phyloP scores from a whole-genome alignment of 2,329 filamentous ascomycete genomes.

The Capronia coronata region DNA sequence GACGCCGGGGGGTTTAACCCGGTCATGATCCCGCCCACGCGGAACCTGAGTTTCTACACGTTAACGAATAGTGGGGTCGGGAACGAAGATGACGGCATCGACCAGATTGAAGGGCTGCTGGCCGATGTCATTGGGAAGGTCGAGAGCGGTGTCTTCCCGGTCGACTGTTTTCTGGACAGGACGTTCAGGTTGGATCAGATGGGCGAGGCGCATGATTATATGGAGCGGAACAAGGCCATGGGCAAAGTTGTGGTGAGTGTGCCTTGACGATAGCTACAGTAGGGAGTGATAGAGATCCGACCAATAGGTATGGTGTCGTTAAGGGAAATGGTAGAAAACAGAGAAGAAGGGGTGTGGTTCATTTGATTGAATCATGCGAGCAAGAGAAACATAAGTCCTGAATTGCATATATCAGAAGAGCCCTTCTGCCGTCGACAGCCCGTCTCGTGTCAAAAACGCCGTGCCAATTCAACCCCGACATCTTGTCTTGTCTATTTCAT shows the following conservation, averaged over 20 bases:
- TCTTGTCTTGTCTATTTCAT: constrained; percentile 1
- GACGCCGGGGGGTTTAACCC: background rate
- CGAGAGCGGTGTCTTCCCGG: background rate
- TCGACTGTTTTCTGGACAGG: background rate
- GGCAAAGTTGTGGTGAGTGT: background rate
- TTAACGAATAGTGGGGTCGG: background rate
- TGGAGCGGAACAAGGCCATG: background rate
- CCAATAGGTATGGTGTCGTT: background rate
- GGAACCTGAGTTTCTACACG: background rate
- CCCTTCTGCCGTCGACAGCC: too few relatives aligned
- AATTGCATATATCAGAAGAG: too few relatives aligned
- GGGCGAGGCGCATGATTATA: background rate
- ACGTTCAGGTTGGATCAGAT: background rate
- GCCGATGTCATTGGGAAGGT: background rate
- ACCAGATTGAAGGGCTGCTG: background rate
- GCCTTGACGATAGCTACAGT: too few relatives aligned
- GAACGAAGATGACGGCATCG: background rate
- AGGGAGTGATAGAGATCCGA: too few relatives aligned
- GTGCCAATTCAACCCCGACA: too few relatives aligned
- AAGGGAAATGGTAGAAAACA: too few relatives aligned
- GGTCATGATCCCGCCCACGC: background rate
- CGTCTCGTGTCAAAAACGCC: too few relatives aligned
- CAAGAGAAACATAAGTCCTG: too few relatives aligned
- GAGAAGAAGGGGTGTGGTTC: too few relatives aligned
- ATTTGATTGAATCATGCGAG: too few relatives aligned